Percentiles rank a stretch among this genome's conserved stretches.
Evolutionary conservation across 2,329 filamentous ascomycete species (phyloP).

Genomic region (Cadophora luteo-olivacea): DNA sequence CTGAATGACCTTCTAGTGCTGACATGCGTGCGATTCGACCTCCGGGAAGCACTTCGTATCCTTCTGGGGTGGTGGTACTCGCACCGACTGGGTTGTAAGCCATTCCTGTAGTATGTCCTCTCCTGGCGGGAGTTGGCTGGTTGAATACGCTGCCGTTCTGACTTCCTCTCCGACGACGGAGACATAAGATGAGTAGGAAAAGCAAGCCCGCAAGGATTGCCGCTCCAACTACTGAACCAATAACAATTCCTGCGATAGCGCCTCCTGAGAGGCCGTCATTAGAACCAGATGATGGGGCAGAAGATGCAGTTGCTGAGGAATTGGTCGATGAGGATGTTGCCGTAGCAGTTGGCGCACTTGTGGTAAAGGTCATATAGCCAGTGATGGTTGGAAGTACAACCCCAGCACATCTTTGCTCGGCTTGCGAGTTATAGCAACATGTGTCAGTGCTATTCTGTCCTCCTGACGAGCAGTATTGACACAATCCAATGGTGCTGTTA

Average conservation of each 20-base stretch:
- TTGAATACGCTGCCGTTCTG: conserved; percentile 83
- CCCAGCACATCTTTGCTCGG: conserved; percentile 73
- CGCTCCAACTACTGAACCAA: conserved; percentile 78
- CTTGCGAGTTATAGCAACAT: conserved; percentile 85
- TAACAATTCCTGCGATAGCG: conserved; percentile 86
- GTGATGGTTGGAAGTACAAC: conserved; percentile 81
- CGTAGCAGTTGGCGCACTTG: conserved; percentile 55
- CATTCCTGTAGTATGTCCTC: conserved; percentile 52
- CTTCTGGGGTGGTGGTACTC: conserved; percentile 48
- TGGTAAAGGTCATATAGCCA: conserved; percentile 69
- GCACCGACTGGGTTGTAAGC: conserved; percentile 48
- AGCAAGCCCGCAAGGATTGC: conserved; percentile 72
- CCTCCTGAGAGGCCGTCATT: conserved; percentile 73
- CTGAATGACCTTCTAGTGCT: conserved; percentile 79
- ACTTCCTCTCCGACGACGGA: conserved; percentile 62
- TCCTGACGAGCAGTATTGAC: conserved; percentile 83
- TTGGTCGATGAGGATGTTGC: conserved; percentile 42
- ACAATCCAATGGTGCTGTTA: conserved; percentile 75
- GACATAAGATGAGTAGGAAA: conserved; percentile 58
- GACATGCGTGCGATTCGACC: conserved; percentile 96
- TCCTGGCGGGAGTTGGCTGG: conserved; percentile 73
- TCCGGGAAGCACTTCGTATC: conserved; percentile 80
- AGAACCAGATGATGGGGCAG: conserved; percentile 25
- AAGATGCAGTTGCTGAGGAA: conserved; percentile 29
- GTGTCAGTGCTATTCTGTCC: conserved; percentile 93